These are phyloP conservation scores for Mucor velutinosus DNA, from an alignment of 371 early-diverging fungal species.

Conservation along the genomic window DNA sequence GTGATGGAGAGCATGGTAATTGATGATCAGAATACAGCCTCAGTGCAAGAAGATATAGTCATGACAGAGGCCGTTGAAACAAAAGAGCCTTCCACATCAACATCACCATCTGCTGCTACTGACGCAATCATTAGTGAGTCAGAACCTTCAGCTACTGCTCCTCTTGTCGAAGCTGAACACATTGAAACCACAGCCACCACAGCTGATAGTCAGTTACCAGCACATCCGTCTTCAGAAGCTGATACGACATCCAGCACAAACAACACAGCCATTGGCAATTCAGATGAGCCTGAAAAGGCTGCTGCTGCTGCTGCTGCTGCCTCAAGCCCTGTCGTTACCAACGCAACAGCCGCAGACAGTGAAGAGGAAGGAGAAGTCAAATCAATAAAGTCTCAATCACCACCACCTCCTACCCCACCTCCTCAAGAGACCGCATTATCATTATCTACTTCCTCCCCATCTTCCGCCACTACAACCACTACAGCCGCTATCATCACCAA, in stretches of 20 bases:
- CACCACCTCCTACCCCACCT: slow-evolving; percentile 14
- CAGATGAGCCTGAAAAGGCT: neutral
- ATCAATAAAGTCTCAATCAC: slow-evolving; percentile 32
- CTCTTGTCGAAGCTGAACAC: neutral
- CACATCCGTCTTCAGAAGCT: neutral
- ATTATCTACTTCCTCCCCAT: neutral
- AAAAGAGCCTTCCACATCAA: neutral
- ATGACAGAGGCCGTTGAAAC: slow-evolving; percentile 8
- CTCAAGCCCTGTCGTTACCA: neutral
- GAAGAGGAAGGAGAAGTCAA: slow-evolving; percentile 49
- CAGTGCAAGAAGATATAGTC: slow-evolving; percentile 8
- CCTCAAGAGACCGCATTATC: slow-evolving; percentile 1
- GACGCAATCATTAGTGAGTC: neutral
- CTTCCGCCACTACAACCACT: neutral
- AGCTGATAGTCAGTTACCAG: neutral
- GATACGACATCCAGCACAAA: neutral
- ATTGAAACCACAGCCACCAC: neutral
- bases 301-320: neutral
- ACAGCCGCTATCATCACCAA: neutral
- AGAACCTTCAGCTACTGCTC: neutral
- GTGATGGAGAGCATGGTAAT: neutral
- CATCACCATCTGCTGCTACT: neutral
- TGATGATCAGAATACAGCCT: neutral
- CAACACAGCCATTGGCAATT: neutral
- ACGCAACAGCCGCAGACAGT: slow-evolving; percentile 26